Evolutionary conservation across 2,329 filamentous ascomycete species (phyloP), one percentile per base, ranked within the genome.

Genomic region (Aspergillus sergii): DNA sequence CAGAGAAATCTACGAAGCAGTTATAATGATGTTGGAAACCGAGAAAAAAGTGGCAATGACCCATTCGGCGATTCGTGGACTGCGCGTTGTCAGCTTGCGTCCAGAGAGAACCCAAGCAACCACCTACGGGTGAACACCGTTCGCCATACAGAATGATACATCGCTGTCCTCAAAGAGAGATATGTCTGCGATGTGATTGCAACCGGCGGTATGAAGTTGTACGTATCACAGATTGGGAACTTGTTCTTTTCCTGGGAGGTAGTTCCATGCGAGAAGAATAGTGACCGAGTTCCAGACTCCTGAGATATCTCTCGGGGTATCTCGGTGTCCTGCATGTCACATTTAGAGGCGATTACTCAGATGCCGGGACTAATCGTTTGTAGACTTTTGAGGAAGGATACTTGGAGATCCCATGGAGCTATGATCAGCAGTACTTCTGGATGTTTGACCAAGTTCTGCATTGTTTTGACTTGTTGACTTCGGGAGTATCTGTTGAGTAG

Each of bases 61-160:
- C 55, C 26, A 61, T 57, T 61, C 60, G 6, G 46, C 48, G 9
- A 61, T 58, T 51, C 58, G 55, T 8, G 46, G 54, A 46, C 59
- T 61, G 26, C 19, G 19, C 16, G 8, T 28, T 4, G 4, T 26
- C 34, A 39, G 36, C 14, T 43, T 30, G 21, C 7, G 14, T 34
- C 28, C 32, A 9, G 21, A 8, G 7, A 48, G 16, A 32, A 30
- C 16, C n/a, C 8, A 30, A 58, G 9, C 16, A 11, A 11, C 34
- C 41, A 48, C 46, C 43, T 32, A 58, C 46, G 26, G 46, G 32
- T 58, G 60, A 19, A 61, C 46, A 11, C 60, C 55, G 39, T 62
- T 62, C 8, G 56, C 46, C 9, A 36, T 58, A 43, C 36, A 58
- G 23, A 58, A 58, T 6, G 60, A 48, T 23, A 61, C 19, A 21